These are phyloP conservation scores for Candida easanensis DNA, from an alignment of 805 yeast species.

Conservation along the genomic window DNA sequence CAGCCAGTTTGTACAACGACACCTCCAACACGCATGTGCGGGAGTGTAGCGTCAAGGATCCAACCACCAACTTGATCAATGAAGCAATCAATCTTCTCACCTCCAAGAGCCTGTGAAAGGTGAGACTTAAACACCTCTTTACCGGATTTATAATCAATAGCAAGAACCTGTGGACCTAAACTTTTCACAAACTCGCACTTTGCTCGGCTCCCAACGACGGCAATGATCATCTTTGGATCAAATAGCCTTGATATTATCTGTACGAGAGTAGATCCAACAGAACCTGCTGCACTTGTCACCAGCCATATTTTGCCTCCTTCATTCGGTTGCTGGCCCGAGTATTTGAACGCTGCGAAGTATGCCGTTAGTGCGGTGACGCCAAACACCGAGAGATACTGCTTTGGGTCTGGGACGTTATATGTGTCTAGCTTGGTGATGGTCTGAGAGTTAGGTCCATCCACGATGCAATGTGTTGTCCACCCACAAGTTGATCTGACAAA, in stretches of 20 bases:
- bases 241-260: constrained; percentile 59
- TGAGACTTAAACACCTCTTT: constrained; percentile 26
- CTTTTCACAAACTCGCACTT: constrained; percentile 51
- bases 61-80: constrained; percentile 65
- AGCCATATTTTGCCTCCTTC: constrained; percentile 41
- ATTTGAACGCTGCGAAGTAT: constrained; percentile 47
- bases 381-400: constrained; percentile 42
- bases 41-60: constrained; percentile 43
- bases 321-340: constrained; percentile 43
- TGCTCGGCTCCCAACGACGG: constrained; percentile 55
- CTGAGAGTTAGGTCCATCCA: neutral
- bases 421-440: constrained; percentile 10
- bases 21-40: constrained; percentile 35
- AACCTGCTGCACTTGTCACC: constrained; percentile 66
- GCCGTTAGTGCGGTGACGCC: constrained; percentile 64
- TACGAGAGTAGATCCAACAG: constrained; percentile 56
- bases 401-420: constrained; percentile 25
- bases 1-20: constrained; percentile 57
- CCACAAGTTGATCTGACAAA: neutral
- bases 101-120: constrained; percentile 40
- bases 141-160: neutral
- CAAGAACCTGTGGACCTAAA: constrained; percentile 43
- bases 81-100: constrained; percentile 47
- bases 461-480: neutral
- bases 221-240: constrained; percentile 53